Base-by-base conservation (phyloP, 495 filamentous ascomycete species). In the Aspergillus homomorphus region DNA sequence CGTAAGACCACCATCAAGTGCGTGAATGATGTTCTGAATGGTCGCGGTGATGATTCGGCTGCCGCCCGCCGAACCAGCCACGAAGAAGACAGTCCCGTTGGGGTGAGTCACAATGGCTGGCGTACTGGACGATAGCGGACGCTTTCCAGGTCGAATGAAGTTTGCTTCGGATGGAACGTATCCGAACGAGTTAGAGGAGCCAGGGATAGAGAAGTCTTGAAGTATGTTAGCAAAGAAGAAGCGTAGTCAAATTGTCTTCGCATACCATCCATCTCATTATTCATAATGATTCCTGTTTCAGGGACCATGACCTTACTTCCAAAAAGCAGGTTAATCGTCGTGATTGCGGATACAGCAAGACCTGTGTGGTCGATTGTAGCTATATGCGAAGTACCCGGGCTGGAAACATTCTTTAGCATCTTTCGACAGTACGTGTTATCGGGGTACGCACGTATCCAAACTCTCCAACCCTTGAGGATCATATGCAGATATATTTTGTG, bases 201-300 rank as follows among this genome's bases (percentile, higher is more conserved):
- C 82, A 3, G 91, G 91, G 53, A 92, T 89, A n/a, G 83, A 87
- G 76, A 93, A 92, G 58, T 85, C 82, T 74, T 57, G 30, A 22
- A 33, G 50, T 20, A 38, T 16, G 28, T 45, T 43, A 52, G 41
- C n/a, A 6, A 41, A 16, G 2, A 24, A 22, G 16, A 38, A 38
- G 46, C 18, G 26, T 12, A 15, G 46, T 8, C 14, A 20, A n/a
- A 38, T 21, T 10, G 21, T 1, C 18, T 18, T 19, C 46, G 68
- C 64, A 61, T 69, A 81, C 89, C 89, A 67, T 96, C 89, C 92
- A 96, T 96, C 67, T 96, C 90, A 66, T 96, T 85, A 69, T 97
- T 97, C 85, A 93, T 89, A 49, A 96, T 89, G 51, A 96, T 82
- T 30, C 87, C 86, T 0, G 90, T 94, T 63, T 91, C 85, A 0